Evolutionary conservation across 257 asterid genomes (phyloP).

Genomic region (Fraxinus cuspidata): DNA sequence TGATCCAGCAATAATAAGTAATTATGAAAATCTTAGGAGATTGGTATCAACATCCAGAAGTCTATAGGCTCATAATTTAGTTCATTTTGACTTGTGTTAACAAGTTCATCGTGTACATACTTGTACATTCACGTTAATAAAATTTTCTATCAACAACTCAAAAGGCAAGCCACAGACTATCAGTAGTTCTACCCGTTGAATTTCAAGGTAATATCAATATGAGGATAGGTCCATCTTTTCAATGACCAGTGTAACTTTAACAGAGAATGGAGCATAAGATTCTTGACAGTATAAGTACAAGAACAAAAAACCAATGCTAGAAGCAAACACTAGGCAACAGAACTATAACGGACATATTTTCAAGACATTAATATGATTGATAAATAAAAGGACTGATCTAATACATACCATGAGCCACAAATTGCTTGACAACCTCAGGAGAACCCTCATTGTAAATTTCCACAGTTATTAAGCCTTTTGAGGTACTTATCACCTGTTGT

Average conservation of each 20-base stretch:
- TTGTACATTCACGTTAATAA: background rate
- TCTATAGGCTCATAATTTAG: background rate
- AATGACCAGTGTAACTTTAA: slow-evolving; percentile 14
- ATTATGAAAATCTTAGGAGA: background rate
- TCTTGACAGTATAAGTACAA: background rate
- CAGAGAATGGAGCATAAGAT: background rate
- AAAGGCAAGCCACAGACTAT: background rate
- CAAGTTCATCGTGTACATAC: background rate
- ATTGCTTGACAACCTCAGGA: slow-evolving; percentile 73
- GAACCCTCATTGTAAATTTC: slow-evolving; percentile 93
- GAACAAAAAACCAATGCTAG: background rate
- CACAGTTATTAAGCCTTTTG: slow-evolving; percentile 81
- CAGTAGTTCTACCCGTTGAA: background rate
- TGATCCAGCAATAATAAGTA: background rate
- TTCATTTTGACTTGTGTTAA: background rate
- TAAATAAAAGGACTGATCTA: background rate
- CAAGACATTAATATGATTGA: slow-evolving; percentile 14
- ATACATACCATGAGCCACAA: slow-evolving; percentile 68
- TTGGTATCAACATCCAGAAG: background rate
- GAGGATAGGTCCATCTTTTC: background rate
- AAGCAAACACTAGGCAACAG: background rate
- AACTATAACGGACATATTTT: slow-evolving; percentile 3
- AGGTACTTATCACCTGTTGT: slow-evolving; percentile 68
- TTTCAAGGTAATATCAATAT: background rate
- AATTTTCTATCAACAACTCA: background rate